Evolutionary conservation across 2,329 filamentous ascomycete species (phyloP).

Genomic region (Lachnellula subtilissima): DNA sequence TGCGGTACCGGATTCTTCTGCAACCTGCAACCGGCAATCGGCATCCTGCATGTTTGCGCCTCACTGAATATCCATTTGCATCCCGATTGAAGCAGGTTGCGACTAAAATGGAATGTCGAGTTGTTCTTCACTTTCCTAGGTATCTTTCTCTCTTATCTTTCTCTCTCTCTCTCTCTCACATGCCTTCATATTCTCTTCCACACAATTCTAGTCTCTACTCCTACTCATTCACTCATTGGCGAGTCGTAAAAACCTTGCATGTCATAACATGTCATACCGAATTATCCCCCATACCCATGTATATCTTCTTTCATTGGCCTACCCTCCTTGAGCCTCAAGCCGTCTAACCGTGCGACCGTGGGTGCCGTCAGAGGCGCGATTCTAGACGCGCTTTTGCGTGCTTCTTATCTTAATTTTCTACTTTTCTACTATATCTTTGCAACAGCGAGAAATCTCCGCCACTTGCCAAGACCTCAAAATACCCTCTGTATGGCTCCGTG

Average conservation of each 20-base stretch:
- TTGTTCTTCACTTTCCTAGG: no score
- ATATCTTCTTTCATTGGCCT: not conserved
- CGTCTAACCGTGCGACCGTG: slow-evolving; percentile 1
- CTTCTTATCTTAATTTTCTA: not conserved
- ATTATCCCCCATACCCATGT: not conserved
- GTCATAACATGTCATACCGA: not conserved
- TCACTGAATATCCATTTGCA: no score
- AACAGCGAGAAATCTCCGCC: slow-evolving; percentile 21
- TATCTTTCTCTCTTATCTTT: no score
- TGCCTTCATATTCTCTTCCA: no score
- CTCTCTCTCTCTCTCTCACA: no score
- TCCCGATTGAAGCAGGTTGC: no score
- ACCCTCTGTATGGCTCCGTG: slow-evolving; percentile 11
- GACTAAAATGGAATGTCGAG: not conserved
- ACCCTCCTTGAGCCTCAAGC: not conserved
- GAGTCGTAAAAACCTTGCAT: not conserved
- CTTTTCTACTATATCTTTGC: not conserved
- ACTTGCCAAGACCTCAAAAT: slow-evolving; percentile 15
- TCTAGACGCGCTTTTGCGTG: not conserved
- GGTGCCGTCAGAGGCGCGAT: slow-evolving; percentile 2
- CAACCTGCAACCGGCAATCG: no score
- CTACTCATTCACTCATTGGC: not conserved
- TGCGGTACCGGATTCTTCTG: not conserved
- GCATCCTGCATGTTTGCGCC: not conserved
- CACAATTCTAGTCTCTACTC: no score